phyloP scores from a whole-genome alignment of 1,284 basidiomycete species.

The Prillingera fragicola region DNA sequence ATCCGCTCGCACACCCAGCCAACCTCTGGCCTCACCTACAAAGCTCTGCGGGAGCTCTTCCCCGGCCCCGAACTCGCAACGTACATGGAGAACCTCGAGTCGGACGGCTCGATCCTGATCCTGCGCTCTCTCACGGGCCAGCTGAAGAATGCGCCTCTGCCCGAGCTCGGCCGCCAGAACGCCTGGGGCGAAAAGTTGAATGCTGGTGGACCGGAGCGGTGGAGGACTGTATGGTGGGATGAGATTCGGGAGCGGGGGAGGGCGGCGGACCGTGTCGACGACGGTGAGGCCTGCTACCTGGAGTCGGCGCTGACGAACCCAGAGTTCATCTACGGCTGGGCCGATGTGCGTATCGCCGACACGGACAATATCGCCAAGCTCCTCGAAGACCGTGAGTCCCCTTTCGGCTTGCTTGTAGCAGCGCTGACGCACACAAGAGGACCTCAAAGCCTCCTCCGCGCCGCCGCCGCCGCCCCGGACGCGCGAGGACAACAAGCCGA shows the following conservation, averaged over 20 bases:
- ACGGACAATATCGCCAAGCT: conserved; percentile 44
- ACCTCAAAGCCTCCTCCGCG: conserved; percentile 32
- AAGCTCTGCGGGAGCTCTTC: conserved; percentile 32
- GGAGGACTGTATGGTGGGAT: conserved; percentile 45
- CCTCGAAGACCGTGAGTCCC: conserved; percentile 32
- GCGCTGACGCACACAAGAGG: conserved; percentile 21
- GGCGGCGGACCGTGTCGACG: conserved; percentile 37
- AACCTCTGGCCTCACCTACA: conserved; percentile 28
- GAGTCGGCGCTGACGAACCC: conserved; percentile 1
- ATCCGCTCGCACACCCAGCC: conserved; percentile 39
- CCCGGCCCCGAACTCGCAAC: conserved; percentile 18
- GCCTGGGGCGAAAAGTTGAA: conserved; percentile 31
- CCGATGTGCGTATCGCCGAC: conserved; percentile 38
- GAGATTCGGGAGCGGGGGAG: conserved; percentile 35
- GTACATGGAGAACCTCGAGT: conserved; percentile 31
- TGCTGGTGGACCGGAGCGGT: conserved; percentile 33
- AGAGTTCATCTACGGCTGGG: conserved; percentile 46
- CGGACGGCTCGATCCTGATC: conserved; percentile 39
- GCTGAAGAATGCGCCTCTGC: conserved; percentile 36
- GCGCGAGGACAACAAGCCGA: conserved; percentile 21
- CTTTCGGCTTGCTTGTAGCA: not conserved
- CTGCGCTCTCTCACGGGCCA: conserved; percentile 37
- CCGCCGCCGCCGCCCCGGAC: conserved; percentile 33
- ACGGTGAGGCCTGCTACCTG: conserved; percentile 27
- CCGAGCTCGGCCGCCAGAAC: conserved; percentile 39